phyloP scores from a whole-genome alignment of 768 basidiomycete species.

The Porpolomopsis calyptriformis region DNA sequence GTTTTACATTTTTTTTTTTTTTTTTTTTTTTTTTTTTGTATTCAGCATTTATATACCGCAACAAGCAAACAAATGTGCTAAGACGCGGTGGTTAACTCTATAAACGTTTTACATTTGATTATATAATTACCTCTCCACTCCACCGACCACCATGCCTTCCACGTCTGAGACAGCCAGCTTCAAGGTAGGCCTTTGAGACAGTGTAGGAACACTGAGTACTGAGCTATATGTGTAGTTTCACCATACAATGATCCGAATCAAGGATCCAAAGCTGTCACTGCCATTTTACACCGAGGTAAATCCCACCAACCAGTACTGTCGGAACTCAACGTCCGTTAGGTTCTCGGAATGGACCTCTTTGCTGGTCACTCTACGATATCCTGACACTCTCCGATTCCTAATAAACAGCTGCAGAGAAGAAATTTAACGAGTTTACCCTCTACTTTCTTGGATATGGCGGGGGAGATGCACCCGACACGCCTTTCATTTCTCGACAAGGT shows the following conservation, averaged over 20 bases:
- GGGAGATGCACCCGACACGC: conserved; percentile 43
- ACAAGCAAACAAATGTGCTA: too few relatives aligned
- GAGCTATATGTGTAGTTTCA: conserved; percentile 43
- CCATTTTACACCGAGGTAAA: conserved; percentile 66
- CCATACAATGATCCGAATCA: conserved; percentile 83
- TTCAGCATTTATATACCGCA: too few relatives aligned
- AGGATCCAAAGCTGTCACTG: conserved; percentile 74
- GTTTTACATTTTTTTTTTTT: background rate
- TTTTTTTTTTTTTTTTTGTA: too few relatives aligned
- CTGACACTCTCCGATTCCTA: too few relatives aligned
- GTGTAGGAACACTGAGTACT: background rate
- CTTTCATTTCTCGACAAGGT: conserved; percentile 60
- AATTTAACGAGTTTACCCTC: conserved; percentile 56
- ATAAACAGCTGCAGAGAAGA: conserved; percentile 41
- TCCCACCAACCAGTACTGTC: background rate
- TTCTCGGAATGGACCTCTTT: conserved; percentile 70
- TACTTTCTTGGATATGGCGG: conserved; percentile 78
- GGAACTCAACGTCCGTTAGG: conserved; percentile 19
- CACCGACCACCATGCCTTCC: conserved; percentile 42
- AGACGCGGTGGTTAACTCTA: too few relatives aligned
- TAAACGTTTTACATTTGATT: too few relatives aligned
- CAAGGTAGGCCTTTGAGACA: conserved; percentile 29
- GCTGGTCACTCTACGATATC: too few relatives aligned
- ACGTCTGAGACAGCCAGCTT: conserved; percentile 55
- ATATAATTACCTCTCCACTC: conserved; percentile 1